Evolutionary conservation across 352 stramenopile species (phyloP), one percentile per base, ranked within the genome.

Genomic region (Phytophthora megakarya): DNA sequence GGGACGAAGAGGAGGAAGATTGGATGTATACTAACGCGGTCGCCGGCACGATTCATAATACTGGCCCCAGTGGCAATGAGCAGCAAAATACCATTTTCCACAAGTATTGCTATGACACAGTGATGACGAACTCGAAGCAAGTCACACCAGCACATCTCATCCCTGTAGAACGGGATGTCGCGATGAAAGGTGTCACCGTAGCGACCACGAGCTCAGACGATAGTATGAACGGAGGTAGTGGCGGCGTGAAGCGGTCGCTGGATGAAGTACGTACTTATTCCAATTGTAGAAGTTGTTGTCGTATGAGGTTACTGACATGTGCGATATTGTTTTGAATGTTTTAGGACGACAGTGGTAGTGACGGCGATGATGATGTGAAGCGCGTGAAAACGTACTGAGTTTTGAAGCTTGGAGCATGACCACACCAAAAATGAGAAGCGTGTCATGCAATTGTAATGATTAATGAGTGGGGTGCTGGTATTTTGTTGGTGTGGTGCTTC

Each of bases 21-120:
- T 96, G 87, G 87, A 92, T 96, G 86, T 96, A 96, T 67, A 93
- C 82, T 58, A 95, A 95, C 56, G 87, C 87, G 1, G 81, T 95
- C 23, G 67, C 81, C n/a, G 87, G 80, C 9, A 86, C 74, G 46
- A 90, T 95, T 43, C 80, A 91, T 56, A 73, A 90, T 43, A 69
- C 68, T 23, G 62, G 58, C 8, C 54, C 67, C 0, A 61, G 61
- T 32, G 67, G 75, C 3, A 70, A 73, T 13, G 73, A 75, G 19
- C 49, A 61, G 16, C 72, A 90, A 12, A 72, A 87, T 37, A 93
- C 86, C 3, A 96, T 96, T 44, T 94, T 96, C 63, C 87, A 96
- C 81, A 94, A 94, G 72, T 95, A 93, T 52, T 96, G 87, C 55
- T 93, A 92, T 61, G 87, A 96, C 39, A 90, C 85, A 8, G 87